phyloP scores from a whole-genome alignment of 1,284 basidiomycete genomes.

The Apiotrichum siamense region DNA sequence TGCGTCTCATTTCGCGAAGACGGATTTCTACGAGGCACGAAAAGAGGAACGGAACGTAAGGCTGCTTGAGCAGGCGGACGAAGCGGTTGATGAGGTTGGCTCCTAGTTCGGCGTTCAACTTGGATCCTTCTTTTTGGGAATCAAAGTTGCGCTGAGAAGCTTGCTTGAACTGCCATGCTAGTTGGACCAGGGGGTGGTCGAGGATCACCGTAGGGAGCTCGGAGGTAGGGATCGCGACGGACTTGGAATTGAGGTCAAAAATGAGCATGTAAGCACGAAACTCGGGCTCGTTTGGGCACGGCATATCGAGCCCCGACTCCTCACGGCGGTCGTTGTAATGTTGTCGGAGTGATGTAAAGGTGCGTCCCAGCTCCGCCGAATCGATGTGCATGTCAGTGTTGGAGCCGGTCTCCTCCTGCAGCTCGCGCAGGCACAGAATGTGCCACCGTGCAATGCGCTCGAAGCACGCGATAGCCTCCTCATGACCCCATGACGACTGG shows the following conservation, averaged over 20 bases:
- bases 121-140: slow-evolving; percentile 49
- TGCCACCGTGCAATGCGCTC: slow-evolving; percentile 92
- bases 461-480: slow-evolving; percentile 78
- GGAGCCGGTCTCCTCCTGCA: slow-evolving; percentile 49
- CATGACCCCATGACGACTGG: slow-evolving; percentile 69
- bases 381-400: slow-evolving; percentile 45
- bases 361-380: slow-evolving; percentile 38
- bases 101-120: slow-evolving; percentile 52
- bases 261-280: slow-evolving; percentile 93
- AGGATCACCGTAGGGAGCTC: slow-evolving; percentile 69
- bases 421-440: slow-evolving; percentile 75
- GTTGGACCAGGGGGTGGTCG: slow-evolving; percentile 67
- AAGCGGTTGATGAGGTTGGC: slow-evolving; percentile 57
- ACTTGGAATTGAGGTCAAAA: slow-evolving; percentile 77
- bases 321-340: slow-evolving; percentile 80
- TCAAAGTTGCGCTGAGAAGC: slow-evolving; percentile 74
- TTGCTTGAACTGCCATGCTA: slow-evolving; percentile 71
- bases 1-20: slow-evolving; percentile 51
- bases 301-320: slow-evolving; percentile 50
- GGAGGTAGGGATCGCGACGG: slow-evolving; percentile 63
- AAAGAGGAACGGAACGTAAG: slow-evolving; percentile 49
- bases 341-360: slow-evolving; percentile 79
- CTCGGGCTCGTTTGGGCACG: slow-evolving; percentile 81
- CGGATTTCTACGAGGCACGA: slow-evolving; percentile 53
- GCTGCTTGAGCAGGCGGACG: slow-evolving; percentile 49